Percentiles rank a stretch among this genome's conserved stretches.
Conservation (phyloP, 345 rosid species). For the Dipteronia sinensis region DNA sequence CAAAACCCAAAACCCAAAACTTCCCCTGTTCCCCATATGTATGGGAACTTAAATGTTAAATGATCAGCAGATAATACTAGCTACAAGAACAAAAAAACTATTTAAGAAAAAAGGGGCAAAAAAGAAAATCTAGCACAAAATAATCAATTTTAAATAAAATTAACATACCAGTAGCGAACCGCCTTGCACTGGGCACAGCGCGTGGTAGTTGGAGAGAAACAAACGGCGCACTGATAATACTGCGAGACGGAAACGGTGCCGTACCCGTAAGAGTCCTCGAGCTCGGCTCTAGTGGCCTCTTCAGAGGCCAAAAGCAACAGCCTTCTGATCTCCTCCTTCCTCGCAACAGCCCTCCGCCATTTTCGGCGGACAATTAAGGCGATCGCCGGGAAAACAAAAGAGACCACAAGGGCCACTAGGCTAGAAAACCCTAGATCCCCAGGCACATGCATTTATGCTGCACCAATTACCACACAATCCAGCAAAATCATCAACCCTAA, state of each 20-base stretch:
- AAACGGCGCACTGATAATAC: slow-evolving; percentile 69
- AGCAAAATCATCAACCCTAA: slow-evolving; percentile 35
- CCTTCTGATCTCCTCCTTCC: slow-evolving; percentile 75
- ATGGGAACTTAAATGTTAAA: not conserved
- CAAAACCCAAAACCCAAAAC: not conserved
- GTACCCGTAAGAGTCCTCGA: slow-evolving; percentile 58
- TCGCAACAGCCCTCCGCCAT: slow-evolving; percentile 63
- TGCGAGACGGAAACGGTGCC: slow-evolving; percentile 34
- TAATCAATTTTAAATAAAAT: not conserved
- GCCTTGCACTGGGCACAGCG: slow-evolving; percentile 88
- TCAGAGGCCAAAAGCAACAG: slow-evolving; percentile 77
- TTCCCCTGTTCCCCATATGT: not conserved
- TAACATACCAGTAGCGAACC: slow-evolving; percentile 84
- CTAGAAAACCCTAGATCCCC: slow-evolving; percentile 90
- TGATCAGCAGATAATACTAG: not conserved
- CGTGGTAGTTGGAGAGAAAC: slow-evolving; percentile 71
- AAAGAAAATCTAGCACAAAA: slow-evolving; percentile 1
- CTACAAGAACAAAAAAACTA: not conserved
- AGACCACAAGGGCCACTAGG: slow-evolving; percentile 65
- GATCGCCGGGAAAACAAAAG: slow-evolving; percentile 47
- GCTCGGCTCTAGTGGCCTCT: slow-evolving; percentile 87
- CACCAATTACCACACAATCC: slow-evolving; percentile 42
- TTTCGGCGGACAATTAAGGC: slow-evolving; percentile 55
- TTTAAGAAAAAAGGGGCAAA: not conserved
- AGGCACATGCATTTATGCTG: slow-evolving; percentile 74